Base-by-base conservation (phyloP, 140 eudicot genomes). In the Stevia rebaudiana region DNA sequence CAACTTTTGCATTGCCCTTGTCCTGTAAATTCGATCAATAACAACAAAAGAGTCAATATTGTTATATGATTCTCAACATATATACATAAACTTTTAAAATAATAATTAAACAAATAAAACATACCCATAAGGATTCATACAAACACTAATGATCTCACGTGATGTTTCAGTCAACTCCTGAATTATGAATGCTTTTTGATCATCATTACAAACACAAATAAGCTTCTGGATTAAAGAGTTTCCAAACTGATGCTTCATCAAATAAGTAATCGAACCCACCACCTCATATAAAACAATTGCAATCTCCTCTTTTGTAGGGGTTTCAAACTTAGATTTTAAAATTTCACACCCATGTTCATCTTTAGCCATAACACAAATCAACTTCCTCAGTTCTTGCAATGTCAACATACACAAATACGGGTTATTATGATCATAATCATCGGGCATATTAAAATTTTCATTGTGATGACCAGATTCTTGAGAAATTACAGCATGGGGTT, bases 161-260 rank as follows among this genome's bases (percentile, higher is more conserved):
- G 85, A 68, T 42, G 23, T 4, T 66, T 23, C 61, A 19, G 74
- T 79, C 28, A 84, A 31, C n/a, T 81, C 75, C 11, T 25, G 28
- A 55, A 84, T 39, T 6, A 87, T 72, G 49, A 63, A 40, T 10
- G 79, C 35, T 77, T 75, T 87, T 79, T 84, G 94, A 21, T 81
- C 80, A 64, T 77, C 94, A 71, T 72, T 60, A 54, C 85, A 87
- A 0, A 79, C 74, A 9, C 22, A 61, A 48, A 80, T 56, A 44
- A 87, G 89, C 79, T 84, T 79, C 65, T 74, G 82, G 33, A 84
- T 56, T 47, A 87, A 22, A 41, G 69, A 35, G 40, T 78, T 73
- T 22, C 89, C 95, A 31, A 72, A 84, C 42, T 84, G 86, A 51
- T 80, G 65, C 44, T 57, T 84, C 87, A 87, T 79, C 61, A 84